Conservation (phyloP, 371 early-diverging fungal species). For the Dinochytrium kinnereticum region DNA sequence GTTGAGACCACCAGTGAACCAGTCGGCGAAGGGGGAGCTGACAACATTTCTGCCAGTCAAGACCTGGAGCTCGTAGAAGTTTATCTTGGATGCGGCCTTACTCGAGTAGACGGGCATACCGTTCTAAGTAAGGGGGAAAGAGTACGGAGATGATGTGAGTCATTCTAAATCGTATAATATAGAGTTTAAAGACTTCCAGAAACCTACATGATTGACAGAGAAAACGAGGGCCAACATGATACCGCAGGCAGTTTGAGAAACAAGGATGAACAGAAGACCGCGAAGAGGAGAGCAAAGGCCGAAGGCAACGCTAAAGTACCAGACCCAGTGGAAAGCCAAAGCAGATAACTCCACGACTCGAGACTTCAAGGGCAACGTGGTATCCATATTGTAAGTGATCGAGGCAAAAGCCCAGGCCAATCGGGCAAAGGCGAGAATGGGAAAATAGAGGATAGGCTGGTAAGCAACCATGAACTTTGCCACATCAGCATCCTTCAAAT, state of each 20-base stretch:
- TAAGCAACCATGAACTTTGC: slow-evolving; percentile 74
- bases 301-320: slow-evolving; percentile 66
- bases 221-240: slow-evolving; percentile 80
- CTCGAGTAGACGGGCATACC: slow-evolving; percentile 85
- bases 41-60: slow-evolving; percentile 82
- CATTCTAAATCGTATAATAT: background rate
- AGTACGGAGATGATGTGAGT: background rate
- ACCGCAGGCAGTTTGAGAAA: slow-evolving; percentile 78
- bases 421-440: slow-evolving; percentile 80
- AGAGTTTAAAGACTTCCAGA: no score
- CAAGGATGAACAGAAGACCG: slow-evolving; percentile 68
- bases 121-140: slow-evolving; percentile 46
- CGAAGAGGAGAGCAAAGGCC: slow-evolving; percentile 57
- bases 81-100: slow-evolving; percentile 71
- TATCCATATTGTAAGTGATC: slow-evolving; percentile 64
- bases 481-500: slow-evolving; percentile 69
- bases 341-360: slow-evolving; percentile 61
- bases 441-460: slow-evolving; percentile 82
- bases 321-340: slow-evolving; percentile 71
- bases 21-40: slow-evolving; percentile 66
- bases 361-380: slow-evolving; percentile 49
- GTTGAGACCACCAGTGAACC: slow-evolving; percentile 87
- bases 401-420: slow-evolving; percentile 74
- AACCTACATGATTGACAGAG: slow-evolving; percentile 77
- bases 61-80: slow-evolving; percentile 80